Evolutionary conservation across 768 basidiomycete species (phyloP).

Genomic region (Podaxis mareebaensis): DNA sequence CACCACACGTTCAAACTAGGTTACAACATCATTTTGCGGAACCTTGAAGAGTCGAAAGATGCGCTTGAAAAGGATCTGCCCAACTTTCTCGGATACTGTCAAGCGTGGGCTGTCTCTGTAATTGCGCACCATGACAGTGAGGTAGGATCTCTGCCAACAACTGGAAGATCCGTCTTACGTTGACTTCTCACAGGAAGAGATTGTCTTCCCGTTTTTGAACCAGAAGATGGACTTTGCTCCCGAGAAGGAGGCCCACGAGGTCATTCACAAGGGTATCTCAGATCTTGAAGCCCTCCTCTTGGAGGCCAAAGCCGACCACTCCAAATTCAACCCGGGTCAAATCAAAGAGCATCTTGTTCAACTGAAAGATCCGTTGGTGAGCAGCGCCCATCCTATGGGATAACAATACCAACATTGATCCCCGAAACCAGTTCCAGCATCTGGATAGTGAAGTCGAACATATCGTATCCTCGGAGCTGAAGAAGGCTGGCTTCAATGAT

Average conservation of each 20-base stretch:
- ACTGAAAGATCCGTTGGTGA: conserved; percentile 13
- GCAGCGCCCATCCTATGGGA: not conserved
- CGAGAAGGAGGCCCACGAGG: conserved; percentile 10
- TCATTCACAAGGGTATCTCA: conserved; percentile 2
- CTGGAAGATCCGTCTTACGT: not conserved
- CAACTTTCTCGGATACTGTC: conserved; percentile 15
- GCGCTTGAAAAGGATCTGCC: not conserved
- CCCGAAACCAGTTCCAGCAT: not conserved
- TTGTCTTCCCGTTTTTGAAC: conserved; percentile 13
- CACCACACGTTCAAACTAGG: conserved; percentile 15
- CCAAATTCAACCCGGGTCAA: conserved; percentile 4
- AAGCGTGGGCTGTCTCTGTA: conserved; percentile 9
- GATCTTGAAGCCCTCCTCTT: conserved; percentile 2
- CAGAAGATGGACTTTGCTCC: conserved; percentile 15
- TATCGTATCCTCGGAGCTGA: conserved; percentile 5
- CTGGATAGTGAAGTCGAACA: conserved; percentile 13
- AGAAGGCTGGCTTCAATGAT: conserved; percentile 3
- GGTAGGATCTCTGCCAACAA: not conserved
- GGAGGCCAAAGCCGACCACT: conserved; percentile 2
- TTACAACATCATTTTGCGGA: conserved; percentile 1
- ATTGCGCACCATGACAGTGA: conserved; percentile 10
- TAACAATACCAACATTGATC: not conserved
- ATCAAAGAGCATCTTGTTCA: conserved; percentile 1
- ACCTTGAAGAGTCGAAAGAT: not conserved
- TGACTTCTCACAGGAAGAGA: not conserved